Base-by-base conservation (phyloP, 73 alveolate genomes). In the Paramecium biaurelia region DNA sequence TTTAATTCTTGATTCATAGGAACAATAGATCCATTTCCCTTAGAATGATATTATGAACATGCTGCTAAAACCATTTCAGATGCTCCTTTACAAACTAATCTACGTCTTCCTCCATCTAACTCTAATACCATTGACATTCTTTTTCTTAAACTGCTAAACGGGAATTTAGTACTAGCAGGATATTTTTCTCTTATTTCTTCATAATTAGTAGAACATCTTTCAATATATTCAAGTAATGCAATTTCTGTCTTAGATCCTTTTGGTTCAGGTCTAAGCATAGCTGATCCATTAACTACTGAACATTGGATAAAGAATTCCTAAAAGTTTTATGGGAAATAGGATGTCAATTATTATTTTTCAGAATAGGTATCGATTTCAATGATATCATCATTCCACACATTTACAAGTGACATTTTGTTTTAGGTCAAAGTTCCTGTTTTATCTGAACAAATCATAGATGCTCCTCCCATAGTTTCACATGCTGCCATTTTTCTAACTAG, bases 381-480 rank as follows among this genome's bases (percentile, higher is more conserved):
- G 15, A 79, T 79, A 14, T 89, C 94, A 70, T 89, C 94, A 45
- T 89, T 89, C 94, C 94, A 89, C 37, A 76, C 70, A 89, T 70
- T 82, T 4, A 82, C 87, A 41, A 89, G 43, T 1, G 94, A 43
- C 94, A 89, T 89, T 70, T 70, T 82, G 10, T 89, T 89, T 70
- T 89, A 15, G 5, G 94, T 89, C 76, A 89, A 70, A 0, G 94
- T 89, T 20, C 94, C 99, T 5, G 99, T 98, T 95, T 97, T 98
- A 94, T 98, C 99, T 2, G 98, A 93, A 93, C 99, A 97, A 74
- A 98, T 97, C 85, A 90, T 95, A 56, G 90, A 94, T 20, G 98
- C 98, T 21, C 98, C 97, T 42, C 99, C 99, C 99, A 98, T 95
- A n/a, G 98, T 97, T 92, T 98, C 99, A 79, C 98, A 95, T 10